phyloP scores from a whole-genome alignment of 2,329 filamentous ascomycete species.

The Colletotrichum endophyticum region DNA sequence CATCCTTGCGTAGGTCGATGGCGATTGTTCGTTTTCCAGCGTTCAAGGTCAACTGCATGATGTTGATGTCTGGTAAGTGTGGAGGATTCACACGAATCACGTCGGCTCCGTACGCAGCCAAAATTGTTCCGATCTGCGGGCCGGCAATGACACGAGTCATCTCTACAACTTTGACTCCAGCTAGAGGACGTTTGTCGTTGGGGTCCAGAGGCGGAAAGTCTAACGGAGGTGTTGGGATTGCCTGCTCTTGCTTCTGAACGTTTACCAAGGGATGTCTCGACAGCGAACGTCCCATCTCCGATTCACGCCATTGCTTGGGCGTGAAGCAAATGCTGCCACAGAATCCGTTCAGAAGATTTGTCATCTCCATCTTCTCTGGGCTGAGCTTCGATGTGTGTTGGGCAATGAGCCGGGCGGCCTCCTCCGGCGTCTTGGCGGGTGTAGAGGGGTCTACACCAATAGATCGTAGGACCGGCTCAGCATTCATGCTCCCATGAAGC shows the following conservation, averaged over 20 bases:
- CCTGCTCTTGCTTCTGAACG: constrained; percentile 36
- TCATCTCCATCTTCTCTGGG: constrained; percentile 14
- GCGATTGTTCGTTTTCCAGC: constrained; percentile 51
- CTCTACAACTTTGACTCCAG: constrained; percentile 55
- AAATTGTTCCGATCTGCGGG: constrained; percentile 45
- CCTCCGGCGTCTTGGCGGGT: neutral
- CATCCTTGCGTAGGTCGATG: constrained; percentile 49
- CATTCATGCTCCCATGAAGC: constrained; percentile 53
- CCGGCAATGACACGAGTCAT: constrained; percentile 53
- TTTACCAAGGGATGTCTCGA: constrained; percentile 37
- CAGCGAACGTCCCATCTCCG: constrained; percentile 12
- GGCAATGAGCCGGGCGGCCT: constrained; percentile 4
- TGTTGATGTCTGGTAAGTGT: constrained; percentile 44
- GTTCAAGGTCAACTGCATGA: constrained; percentile 45
- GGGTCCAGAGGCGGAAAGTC: constrained; percentile 34
- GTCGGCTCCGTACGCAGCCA: constrained; percentile 49
- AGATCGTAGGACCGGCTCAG: constrained; percentile 44
- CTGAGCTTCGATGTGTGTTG: neutral
- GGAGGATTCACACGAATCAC: constrained; percentile 50
- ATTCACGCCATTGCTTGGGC: constrained; percentile 10
- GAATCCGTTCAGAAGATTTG: constrained; percentile 7
- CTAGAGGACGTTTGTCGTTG: constrained; percentile 38
- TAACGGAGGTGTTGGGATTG: constrained; percentile 33
- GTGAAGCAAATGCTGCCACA: constrained; percentile 14
- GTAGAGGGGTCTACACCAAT: constrained; percentile 42